These are phyloP conservation scores for Basipetospora chlamydospora DNA, from an alignment of 2,329 filamentous ascomycete species.

Conservation along the genomic window DNA sequence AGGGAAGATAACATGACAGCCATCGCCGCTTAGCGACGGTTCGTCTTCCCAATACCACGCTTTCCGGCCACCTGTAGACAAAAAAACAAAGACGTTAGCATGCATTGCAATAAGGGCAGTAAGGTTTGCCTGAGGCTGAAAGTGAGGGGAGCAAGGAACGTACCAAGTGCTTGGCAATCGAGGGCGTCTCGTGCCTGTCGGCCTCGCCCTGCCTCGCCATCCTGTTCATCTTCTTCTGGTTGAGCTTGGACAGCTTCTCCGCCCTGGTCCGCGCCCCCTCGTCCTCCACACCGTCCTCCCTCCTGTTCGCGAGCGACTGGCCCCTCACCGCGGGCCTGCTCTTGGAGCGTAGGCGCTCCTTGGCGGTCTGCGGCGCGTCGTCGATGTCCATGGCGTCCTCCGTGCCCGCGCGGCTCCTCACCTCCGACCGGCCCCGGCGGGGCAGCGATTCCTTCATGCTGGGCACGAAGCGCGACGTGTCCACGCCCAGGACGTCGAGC, in stretches of 20 bases:
- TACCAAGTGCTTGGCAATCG: slow-evolving; percentile 83
- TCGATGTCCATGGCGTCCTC: slow-evolving; percentile 68
- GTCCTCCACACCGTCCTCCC: slow-evolving; percentile 63
- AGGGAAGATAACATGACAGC: background rate
- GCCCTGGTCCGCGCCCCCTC: slow-evolving; percentile 57
- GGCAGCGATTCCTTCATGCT: slow-evolving; percentile 41
- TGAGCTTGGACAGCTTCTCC: slow-evolving; percentile 73
- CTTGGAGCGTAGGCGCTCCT: slow-evolving; percentile 54
- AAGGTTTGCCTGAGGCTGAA: background rate
- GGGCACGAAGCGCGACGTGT: slow-evolving; percentile 38
- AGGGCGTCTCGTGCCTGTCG: slow-evolving; percentile 73
- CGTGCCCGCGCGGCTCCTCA: slow-evolving; percentile 46
- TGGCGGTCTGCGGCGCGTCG: slow-evolving; percentile 21
- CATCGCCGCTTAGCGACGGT: slow-evolving; percentile 56
- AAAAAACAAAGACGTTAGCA: slow-evolving; percentile 16
- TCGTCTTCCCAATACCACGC: slow-evolving; percentile 82
- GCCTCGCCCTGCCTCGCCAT: slow-evolving; percentile 95
- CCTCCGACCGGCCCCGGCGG: slow-evolving; percentile 59
- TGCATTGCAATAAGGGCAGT: slow-evolving; percentile 3
- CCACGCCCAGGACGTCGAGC: slow-evolving; percentile 72
- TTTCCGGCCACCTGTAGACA: slow-evolving; percentile 64
- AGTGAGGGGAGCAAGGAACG: slow-evolving; percentile 20
- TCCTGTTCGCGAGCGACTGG: slow-evolving; percentile 43
- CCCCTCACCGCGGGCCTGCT: slow-evolving; percentile 51
- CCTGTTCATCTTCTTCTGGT: slow-evolving; percentile 97